Conservation (phyloP, 2,329 filamentous ascomycete genomes). For the Aspergillus unguis region DNA sequence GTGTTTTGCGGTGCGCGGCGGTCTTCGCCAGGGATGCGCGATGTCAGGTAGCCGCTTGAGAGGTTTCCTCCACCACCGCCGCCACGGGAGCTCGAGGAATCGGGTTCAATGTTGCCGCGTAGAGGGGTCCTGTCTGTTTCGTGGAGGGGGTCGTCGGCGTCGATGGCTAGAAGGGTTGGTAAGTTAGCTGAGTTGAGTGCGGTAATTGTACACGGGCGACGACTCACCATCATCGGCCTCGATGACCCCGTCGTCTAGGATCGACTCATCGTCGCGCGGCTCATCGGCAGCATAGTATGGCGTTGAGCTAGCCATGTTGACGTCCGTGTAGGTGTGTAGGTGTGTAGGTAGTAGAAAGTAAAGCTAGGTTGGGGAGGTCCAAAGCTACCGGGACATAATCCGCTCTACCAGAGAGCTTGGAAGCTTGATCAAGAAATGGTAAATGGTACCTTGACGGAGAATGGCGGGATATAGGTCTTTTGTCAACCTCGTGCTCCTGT, state of each 20-base stretch:
- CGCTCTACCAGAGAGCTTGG: slow-evolving; percentile 12
- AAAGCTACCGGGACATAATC: slow-evolving; percentile 7
- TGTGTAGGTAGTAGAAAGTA: slow-evolving; percentile 1
- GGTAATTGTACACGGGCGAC: not conserved
- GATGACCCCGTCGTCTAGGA: slow-evolving; percentile 69
- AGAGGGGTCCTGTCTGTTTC: slow-evolving; percentile 71
- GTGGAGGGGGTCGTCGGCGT: slow-evolving; percentile 83
- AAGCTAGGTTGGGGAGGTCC: not conserved
- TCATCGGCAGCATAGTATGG: slow-evolving; percentile 53
- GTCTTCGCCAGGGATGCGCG: slow-evolving; percentile 87
- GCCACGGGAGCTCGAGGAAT: slow-evolving; percentile 42
- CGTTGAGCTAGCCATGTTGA: slow-evolving; percentile 36
- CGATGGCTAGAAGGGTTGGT: slow-evolving; percentile 59
- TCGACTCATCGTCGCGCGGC: slow-evolving; percentile 59
- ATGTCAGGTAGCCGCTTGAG: slow-evolving; percentile 83
- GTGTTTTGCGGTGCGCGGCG: slow-evolving; percentile 85
- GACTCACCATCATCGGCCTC: slow-evolving; percentile 71
- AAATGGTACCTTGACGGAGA: not conserved
- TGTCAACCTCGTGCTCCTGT: slow-evolving; percentile 10
- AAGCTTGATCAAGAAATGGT: not conserved
- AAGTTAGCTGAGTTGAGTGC: not conserved
- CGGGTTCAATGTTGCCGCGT: slow-evolving; percentile 75
- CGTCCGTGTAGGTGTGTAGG: slow-evolving; percentile 1
- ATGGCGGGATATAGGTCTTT: slow-evolving; percentile 10
- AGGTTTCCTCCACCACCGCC: slow-evolving; percentile 49